Evolutionary conservation across 768 basidiomycete species (phyloP).

Genomic region (Rhizopogon vinicolor): DNA sequence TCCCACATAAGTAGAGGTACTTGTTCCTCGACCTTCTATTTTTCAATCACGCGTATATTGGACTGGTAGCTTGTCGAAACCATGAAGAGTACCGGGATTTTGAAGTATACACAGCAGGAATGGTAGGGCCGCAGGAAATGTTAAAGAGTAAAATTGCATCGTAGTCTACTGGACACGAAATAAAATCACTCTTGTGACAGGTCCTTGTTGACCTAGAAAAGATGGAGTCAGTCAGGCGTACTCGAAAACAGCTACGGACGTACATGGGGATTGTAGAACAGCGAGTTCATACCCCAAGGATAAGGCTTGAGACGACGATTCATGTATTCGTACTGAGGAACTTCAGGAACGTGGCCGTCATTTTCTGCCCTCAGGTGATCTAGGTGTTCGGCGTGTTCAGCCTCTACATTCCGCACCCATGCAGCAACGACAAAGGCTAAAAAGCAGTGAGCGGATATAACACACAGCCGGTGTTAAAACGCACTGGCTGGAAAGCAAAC

Average conservation of each 20-base stretch:
- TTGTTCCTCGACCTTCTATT: not conserved
- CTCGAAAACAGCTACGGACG: slow-evolving; percentile 15
- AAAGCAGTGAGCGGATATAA: slow-evolving; percentile 8
- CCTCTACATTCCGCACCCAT: slow-evolving; percentile 51
- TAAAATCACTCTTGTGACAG: slow-evolving; percentile 31
- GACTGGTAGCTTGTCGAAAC: not conserved
- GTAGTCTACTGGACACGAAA: not conserved
- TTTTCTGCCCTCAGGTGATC: slow-evolving; percentile 71
- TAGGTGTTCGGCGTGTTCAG: slow-evolving; percentile 66
- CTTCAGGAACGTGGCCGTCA: slow-evolving; percentile 64
- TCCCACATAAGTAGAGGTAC: too few relatives aligned
- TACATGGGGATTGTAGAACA: slow-evolving; percentile 79
- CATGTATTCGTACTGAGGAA: slow-evolving; percentile 71
- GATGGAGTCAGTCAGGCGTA: slow-evolving; percentile 1
- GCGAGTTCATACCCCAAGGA: slow-evolving; percentile 81
- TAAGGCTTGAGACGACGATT: slow-evolving; percentile 75
- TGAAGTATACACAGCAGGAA: not conserved
- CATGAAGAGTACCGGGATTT: too few relatives aligned
- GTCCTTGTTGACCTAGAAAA: slow-evolving; percentile 59
- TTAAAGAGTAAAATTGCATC: not conserved
- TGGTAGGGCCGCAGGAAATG: not conserved
- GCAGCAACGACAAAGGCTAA: slow-evolving; percentile 21
- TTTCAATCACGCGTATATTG: not conserved
- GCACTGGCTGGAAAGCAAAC: slow-evolving; percentile 72
- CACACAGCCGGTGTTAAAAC: slow-evolving; percentile 23